Base-by-base conservation (phyloP, 768 basidiomycete species). In the Obba rivulosa region DNA sequence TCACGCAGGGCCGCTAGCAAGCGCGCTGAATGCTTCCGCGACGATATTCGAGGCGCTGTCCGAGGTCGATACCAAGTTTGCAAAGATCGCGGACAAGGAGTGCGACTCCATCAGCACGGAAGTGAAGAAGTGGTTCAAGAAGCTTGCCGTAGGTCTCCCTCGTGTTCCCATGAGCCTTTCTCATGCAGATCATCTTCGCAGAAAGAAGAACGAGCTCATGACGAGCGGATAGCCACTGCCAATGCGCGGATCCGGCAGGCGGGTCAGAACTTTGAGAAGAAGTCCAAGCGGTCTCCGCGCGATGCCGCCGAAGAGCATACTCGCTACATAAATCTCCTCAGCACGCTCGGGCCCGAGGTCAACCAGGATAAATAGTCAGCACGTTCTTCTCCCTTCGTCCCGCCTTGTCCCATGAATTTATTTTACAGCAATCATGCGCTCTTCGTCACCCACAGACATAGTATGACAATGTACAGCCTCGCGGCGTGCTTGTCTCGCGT, bases 101-200 rank as follows among this genome's bases (percentile, higher is more conserved):
- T 87, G 80, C 50, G 80, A 82, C 52, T 58, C 48, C 18, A 68
- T 88, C 43, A 80, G 78, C 53, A 64, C 69, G 24, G 87, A 89
- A 53, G 80, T 88, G 36, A 85, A 81, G 72, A 91, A 86, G 58
- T 90, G 87, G 87, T 83, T 90, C 73, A 89, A 86, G 78, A 88
- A 83, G 64, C 74, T 90, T 31, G 75, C 81, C 42, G 87, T 90
- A 57, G 56, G 85, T 67, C 13, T 41, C 31, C 23, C 23, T 42
- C 13, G 42, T 23, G 17, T 43, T 31, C 28, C 18, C 4, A 24
- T 17, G 10, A 16, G 21, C 2, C n/a, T 20, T 8, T 11, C 20
- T 49, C 34, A 46, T 35, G 5, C 36, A 8, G 34, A 7, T 31
- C 7, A 7, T 7, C 13, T 7, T 31, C 24, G 4, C 59, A 91